Base-by-base conservation (phyloP, 1,284 basidiomycete species). In the Veloboletus limbatus region DNA sequence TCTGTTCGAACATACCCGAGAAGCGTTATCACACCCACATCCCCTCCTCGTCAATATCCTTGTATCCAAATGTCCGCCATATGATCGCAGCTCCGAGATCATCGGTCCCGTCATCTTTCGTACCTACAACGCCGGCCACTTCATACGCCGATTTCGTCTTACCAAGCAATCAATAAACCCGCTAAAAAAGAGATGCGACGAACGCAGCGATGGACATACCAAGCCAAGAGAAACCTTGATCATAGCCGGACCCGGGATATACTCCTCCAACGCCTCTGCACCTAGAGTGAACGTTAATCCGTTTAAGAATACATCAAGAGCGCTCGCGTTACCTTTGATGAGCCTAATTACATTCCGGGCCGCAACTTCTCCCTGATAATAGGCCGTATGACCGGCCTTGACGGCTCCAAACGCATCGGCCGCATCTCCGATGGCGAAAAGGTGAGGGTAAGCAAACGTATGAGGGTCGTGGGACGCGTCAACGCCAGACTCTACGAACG, bases 371-470 rank as follows among this genome's bases (percentile, higher is more conserved):
- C 66, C 76, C 70, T 75, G 53, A 48, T 70, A 76, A 58, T 79
- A 82, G 2, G 85, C 83, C 25, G 76, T 85, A 62, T 89, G 84
- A 1, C 88, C 85, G 6, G 85, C 83, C 43, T 82, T 78, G 41
- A 82, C 76, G 1, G 82, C 84, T 4, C 81, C 82, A 70, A 70
- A 89, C 3, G 82, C 80, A 55, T 85, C 82, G 2, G 83, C 84
- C 4, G 79, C 74, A 51, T 88, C 85, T 5, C 86, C 85, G 9
- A 85, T 68, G 6, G 76, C 81, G 59, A 85, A 89, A 13, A 87
- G 71, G 58, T 84, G 70, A 1, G 78, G 73, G 55, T 78, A 81
- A 8, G 40, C 22, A 32, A 26, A 26, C 4, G 22, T 14, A 10
- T 17, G 9, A 18, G 35, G 22, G 14, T 32, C 27, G 8, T 68